Evolutionary conservation across 2,329 filamentous ascomycete genomes (phyloP).

Genomic region (Curvularia hawaiiensis): DNA sequence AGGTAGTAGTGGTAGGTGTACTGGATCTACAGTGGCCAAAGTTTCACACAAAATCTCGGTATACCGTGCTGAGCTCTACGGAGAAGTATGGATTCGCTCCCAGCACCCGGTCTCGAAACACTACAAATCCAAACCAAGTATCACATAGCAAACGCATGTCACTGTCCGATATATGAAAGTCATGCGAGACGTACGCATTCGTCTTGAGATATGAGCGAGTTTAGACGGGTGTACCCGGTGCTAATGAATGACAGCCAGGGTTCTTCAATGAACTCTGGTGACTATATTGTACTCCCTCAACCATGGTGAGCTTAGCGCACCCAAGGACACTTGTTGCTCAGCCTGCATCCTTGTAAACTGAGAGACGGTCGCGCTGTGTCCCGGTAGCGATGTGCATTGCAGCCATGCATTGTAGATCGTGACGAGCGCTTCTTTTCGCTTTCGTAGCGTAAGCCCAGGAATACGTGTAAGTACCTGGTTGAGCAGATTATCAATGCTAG

Average conservation of each 20-base stretch:
- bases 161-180: not conserved
- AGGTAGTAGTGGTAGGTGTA: not conserved
- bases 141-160: not conserved
- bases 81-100: not conserved
- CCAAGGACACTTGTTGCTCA: not conserved
- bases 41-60: not conserved
- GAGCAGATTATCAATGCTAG: constrained; percentile 1
- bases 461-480: constrained; percentile 2
- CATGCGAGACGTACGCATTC: not conserved
- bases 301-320: not conserved
- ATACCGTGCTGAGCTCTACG: not conserved
- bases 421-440: constrained; percentile 1
- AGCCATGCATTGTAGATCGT: not conserved
- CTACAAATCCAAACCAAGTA: not conserved
- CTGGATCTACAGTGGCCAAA: not conserved
- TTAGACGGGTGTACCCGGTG: not conserved
- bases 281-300: not conserved
- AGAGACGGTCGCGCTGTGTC: constrained; percentile 5
- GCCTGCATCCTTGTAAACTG: constrained; percentile 5
- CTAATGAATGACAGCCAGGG: not conserved
- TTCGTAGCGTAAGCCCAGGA: constrained; percentile 6
- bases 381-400: not conserved
- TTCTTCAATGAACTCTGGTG: not conserved
- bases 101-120: not conserved
- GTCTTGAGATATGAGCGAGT: not conserved